These are phyloP conservation scores for Geoglossum glabrum DNA, from an alignment of 495 filamentous ascomycete genomes.

Conservation along the genomic window DNA sequence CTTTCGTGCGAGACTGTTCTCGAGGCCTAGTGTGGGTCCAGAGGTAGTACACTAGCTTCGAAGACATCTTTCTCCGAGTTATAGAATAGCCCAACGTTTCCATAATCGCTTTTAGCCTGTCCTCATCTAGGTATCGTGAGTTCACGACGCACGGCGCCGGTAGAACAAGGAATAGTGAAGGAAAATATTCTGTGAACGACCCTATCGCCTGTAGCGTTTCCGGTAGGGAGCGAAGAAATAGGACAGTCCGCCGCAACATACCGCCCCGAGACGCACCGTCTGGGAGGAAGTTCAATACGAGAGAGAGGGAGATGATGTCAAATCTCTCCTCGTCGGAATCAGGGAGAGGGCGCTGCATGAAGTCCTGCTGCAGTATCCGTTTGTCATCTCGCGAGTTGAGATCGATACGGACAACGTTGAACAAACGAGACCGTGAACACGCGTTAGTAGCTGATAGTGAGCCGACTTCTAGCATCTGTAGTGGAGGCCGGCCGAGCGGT, in stretches of 20 bases:
- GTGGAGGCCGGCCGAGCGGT: slow-evolving; percentile 8
- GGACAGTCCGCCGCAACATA: slow-evolving; percentile 62
- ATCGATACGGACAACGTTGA: slow-evolving; percentile 74
- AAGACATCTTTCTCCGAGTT: slow-evolving; percentile 44
- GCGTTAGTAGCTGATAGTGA: slow-evolving; percentile 70
- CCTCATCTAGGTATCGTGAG: slow-evolving; percentile 71
- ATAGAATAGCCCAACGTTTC: slow-evolving; percentile 48
- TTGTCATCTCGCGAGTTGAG: slow-evolving; percentile 57
- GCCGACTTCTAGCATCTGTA: slow-evolving; percentile 72
- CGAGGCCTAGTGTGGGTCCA: slow-evolving; percentile 34
- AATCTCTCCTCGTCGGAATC: slow-evolving; percentile 39
- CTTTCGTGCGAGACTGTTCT: slow-evolving; percentile 11
- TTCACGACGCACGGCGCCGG: slow-evolving; percentile 79
- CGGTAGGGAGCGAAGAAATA: slow-evolving; percentile 33
- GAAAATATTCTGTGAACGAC: slow-evolving; percentile 27
- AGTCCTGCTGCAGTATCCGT: slow-evolving; percentile 72
- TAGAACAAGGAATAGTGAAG: slow-evolving; percentile 74
- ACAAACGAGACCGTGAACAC: slow-evolving; percentile 46
- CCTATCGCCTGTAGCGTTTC: slow-evolving; percentile 5
- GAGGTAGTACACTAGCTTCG: slow-evolving; percentile 76
- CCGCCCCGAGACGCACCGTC: slow-evolving; percentile 52
- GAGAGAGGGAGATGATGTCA: slow-evolving; percentile 77
- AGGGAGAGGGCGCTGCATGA: slow-evolving; percentile 76
- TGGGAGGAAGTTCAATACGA: slow-evolving; percentile 90
- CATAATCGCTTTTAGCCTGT: slow-evolving; percentile 55